Evolutionary conservation across 768 basidiomycete genomes (phyloP).

Genomic region (Cytidiella melzeri): DNA sequence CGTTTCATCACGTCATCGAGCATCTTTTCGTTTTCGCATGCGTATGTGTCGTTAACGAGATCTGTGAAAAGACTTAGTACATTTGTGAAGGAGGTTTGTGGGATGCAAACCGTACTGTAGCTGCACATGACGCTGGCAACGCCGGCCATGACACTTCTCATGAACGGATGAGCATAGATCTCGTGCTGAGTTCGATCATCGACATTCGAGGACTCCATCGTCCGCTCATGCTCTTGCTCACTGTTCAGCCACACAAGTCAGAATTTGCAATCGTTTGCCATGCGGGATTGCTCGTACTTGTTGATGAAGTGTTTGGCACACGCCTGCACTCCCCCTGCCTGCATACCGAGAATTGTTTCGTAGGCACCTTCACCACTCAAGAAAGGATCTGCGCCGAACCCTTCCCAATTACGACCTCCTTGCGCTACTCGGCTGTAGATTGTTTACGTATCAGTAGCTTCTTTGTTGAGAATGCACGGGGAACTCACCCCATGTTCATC

Average conservation of each 20-base stretch:
- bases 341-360: constrained; percentile 81
- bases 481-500: constrained; percentile 75
- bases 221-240: constrained; percentile 64
- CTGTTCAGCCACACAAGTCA: constrained; percentile 26
- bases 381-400: constrained; percentile 90
- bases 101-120: constrained; percentile 43
- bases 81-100: not conserved
- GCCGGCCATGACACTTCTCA: constrained; percentile 68
- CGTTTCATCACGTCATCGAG: constrained; percentile 72
- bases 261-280: not conserved
- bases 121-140: constrained; percentile 72
- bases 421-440: constrained; percentile 47
- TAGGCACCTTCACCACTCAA: constrained; percentile 72
- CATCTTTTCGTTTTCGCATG: constrained; percentile 67
- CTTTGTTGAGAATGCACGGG: not conserved
- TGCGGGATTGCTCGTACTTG: constrained; percentile 41
- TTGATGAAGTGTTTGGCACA: constrained; percentile 81
- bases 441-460: too few relatives aligned
- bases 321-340: constrained; percentile 74
- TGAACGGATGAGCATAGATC: constrained; percentile 65
- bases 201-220: constrained; percentile 53
- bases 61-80: constrained; percentile 32
- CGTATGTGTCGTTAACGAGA: constrained; percentile 62
- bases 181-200: constrained; percentile 80
- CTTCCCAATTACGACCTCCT: constrained; percentile 92